These are phyloP conservation scores for Pichia californica DNA, from an alignment of 805 yeast genomes.

Conservation along the genomic window DNA sequence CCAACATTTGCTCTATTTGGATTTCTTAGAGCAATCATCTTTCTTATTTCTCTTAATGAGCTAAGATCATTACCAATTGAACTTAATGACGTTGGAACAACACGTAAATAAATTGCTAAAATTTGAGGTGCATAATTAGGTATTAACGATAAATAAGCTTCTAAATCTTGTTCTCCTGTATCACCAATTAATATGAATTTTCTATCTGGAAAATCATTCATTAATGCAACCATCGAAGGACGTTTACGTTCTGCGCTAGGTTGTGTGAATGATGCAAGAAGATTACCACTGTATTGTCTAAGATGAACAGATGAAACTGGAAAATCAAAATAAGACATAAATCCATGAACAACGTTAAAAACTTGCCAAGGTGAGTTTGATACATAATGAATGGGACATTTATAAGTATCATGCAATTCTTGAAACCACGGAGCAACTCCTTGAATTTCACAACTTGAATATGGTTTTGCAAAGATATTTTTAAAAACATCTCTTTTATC, in stretches of 20 bases:
- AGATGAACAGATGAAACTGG: conserved; percentile 84
- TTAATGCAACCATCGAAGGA: conserved; percentile 52
- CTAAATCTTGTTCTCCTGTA: conserved; percentile 92
- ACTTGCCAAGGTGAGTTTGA: conserved; percentile 95
- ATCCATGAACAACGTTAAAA: conserved; percentile 52
- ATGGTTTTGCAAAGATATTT: conserved; percentile 66
- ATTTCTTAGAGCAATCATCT: conserved; percentile 13
- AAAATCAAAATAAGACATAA: conserved; percentile 45
- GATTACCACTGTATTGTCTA: conserved; percentile 80
- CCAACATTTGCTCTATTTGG: not conserved
- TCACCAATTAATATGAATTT: conserved; percentile 87
- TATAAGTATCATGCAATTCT: conserved; percentile 34
- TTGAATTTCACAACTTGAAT: conserved; percentile 62
- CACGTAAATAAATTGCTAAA: conserved; percentile 72
- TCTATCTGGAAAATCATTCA: conserved; percentile 69
- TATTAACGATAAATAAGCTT: conserved; percentile 77
- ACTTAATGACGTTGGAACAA: conserved; percentile 65
- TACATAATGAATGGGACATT: conserved; percentile 74
- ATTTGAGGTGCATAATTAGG: conserved; percentile 54
- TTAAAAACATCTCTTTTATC: conserved; percentile 79
- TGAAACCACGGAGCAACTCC: conserved; percentile 71
- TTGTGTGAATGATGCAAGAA: conserved; percentile 75
- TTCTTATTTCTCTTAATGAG: conserved; percentile 19
- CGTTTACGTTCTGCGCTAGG: conserved; percentile 81
- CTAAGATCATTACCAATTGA: conserved; percentile 36